phyloP scores from a whole-genome alignment of 2,329 filamentous ascomycete species.

The Apiospora sp. region DNA sequence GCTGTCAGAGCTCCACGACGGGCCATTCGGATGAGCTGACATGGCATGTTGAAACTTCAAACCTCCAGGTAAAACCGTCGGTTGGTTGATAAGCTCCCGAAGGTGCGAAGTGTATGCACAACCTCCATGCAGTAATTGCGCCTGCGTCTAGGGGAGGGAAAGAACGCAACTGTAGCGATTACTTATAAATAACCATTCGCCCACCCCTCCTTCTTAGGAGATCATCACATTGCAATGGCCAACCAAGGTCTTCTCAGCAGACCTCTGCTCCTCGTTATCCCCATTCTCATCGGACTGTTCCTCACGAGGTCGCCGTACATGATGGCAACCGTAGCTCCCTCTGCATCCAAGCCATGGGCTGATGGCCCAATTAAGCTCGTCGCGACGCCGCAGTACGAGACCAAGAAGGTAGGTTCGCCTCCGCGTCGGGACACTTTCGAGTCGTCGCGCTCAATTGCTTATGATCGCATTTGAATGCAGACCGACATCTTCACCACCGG shows the following conservation, averaged over 20 bases:
- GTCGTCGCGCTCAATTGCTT: neutral
- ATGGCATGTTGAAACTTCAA: conserved; percentile 27
- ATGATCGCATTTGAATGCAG: conserved; percentile 39
- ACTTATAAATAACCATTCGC: conserved; percentile 11
- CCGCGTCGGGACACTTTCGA: neutral
- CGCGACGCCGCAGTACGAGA: conserved; percentile 60
- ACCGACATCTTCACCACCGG: conserved; percentile 66
- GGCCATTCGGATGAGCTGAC: conserved; percentile 24
- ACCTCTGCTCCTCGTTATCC: conserved; percentile 44
- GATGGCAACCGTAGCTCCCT: conserved; percentile 46
- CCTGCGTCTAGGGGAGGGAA: neutral
- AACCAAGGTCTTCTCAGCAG: conserved; percentile 27
- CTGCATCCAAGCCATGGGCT: conserved; percentile 54
- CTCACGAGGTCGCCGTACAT: conserved; percentile 48
- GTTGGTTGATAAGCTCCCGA: neutral
- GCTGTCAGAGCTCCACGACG: conserved; percentile 22
- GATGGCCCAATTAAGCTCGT: conserved; percentile 63
- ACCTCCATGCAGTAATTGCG: neutral
- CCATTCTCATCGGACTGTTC: conserved; percentile 46
- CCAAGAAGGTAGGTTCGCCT: conserved; percentile 52
- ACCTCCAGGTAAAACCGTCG: conserved; percentile 1
- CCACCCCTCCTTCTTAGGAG: neutral
- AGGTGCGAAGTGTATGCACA: neutral
- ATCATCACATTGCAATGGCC: neutral
- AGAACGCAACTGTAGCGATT: neutral